Evolutionary conservation across 306 rosid genomes (phyloP), one percentile per base, ranked within the genome.

Genomic region (Quillaja saponaria): DNA sequence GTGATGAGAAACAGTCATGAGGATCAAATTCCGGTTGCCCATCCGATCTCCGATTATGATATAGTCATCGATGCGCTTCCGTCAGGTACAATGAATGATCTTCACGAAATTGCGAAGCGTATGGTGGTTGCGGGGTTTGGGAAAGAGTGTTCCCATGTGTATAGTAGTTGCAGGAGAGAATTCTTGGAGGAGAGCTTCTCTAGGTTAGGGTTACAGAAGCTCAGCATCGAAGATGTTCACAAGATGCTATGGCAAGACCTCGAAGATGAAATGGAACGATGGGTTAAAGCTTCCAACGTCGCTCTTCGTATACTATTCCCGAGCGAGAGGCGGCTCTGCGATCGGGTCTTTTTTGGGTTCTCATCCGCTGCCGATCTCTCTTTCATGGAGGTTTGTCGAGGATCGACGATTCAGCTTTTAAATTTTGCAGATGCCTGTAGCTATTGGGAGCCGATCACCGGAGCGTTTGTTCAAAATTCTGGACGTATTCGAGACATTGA

Each of bases 351-450:
- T 80, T 75, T 76, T 56, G 97, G 99, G 33, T 81, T 84, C 68
- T 74, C 95, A 33, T 84, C 97, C 9, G 79, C 95, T 10, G 79
- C 91, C 0, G 91, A 87, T 10, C 87, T 85, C 60, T 85, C 99
- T 0, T 89, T 92, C 81, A 87, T 87, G 95, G 97, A 92, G 79
- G 96, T 92, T 10, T 92, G 97, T 57, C 67, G 99, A 1, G 86
- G 96, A 34, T 83, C 91, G 6, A 63, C 95, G 14, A 77, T 92
- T 71, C 96, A 89, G 86, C 59, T 92, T 1, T 71, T 89, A 58
- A 89, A 83, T 53, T 89, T 92, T 13, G 89, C 96, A 0, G 96
- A 85, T n/a, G 97, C 97, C 97, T 0, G 82, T 92, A 0, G 95
- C 99, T 0, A 87, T 92, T 0, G 95, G 96, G 4, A 81, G 87